phyloP scores from a whole-genome alignment of 495 filamentous ascomycete genomes.

The Xylaria grammica region DNA sequence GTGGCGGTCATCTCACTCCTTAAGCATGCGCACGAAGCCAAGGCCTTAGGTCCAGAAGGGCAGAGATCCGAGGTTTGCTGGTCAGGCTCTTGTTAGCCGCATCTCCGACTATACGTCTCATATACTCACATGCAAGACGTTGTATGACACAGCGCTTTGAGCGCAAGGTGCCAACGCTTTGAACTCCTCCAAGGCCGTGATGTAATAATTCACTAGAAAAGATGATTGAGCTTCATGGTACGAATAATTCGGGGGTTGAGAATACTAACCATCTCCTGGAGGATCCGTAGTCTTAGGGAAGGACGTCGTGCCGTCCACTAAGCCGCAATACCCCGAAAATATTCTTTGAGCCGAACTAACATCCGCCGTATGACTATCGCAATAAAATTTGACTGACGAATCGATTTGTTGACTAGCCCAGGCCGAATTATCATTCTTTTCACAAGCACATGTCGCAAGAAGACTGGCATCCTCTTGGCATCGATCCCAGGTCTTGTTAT shows the following conservation, averaged over 20 bases:
- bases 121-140: conserved; percentile 42
- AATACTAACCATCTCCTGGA: conserved; percentile 48
- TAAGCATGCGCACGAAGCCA: conserved; percentile 56
- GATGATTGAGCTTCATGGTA: not conserved
- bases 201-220: conserved; percentile 52
- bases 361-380: conserved; percentile 46
- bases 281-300: conserved; percentile 51
- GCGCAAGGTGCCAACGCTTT: conserved; percentile 52
- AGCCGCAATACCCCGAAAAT: conserved; percentile 54
- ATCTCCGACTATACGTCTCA: not conserved
- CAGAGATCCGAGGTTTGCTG: conserved; percentile 49
- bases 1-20: conserved; percentile 48
- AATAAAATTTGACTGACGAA: conserved; percentile 45
- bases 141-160: conserved; percentile 45
- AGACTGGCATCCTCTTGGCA: conserved; percentile 37
- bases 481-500: conserved; percentile 33
- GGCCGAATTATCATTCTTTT: conserved; percentile 52
- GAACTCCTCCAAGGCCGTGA: conserved; percentile 53
- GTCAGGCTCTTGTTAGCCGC: conserved; percentile 18
- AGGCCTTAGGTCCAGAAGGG: conserved; percentile 45
- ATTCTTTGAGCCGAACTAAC: conserved; percentile 52
- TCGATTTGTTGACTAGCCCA: conserved; percentile 45
- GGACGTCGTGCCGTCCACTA: conserved; percentile 49
- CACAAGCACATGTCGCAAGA: conserved; percentile 53
- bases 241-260: not conserved